A percentile compares a stretch with the other conserved stretches of the same genome.
These are phyloP conservation scores for Parastagonospora nodorum DNA, from an alignment of 2,329 filamentous ascomycete genomes.

Conservation along the genomic window DNA sequence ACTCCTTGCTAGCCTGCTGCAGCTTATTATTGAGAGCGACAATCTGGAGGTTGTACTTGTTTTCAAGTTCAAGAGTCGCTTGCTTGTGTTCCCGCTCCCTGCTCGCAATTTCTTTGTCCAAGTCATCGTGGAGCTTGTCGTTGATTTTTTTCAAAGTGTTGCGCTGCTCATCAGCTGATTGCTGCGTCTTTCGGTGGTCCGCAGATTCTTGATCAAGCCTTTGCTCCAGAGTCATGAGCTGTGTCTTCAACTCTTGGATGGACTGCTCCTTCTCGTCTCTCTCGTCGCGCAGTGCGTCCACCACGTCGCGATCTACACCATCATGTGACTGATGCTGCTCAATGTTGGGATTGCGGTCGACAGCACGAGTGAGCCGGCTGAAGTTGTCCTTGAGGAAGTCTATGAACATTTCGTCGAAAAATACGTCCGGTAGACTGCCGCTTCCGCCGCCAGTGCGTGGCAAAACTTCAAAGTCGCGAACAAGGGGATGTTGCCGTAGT, in stretches of 20 bases:
- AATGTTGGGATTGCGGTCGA: slow-evolving; percentile 87
- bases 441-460: slow-evolving; percentile 63
- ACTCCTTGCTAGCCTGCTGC: slow-evolving; percentile 39
- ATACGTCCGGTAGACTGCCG: slow-evolving; percentile 74
- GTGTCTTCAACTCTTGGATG: slow-evolving; percentile 62
- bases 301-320: slow-evolving; percentile 89
- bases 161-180: slow-evolving; percentile 51
- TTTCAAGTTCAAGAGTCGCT: slow-evolving; percentile 50
- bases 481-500: slow-evolving; percentile 74
- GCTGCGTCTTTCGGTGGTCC: slow-evolving; percentile 69
- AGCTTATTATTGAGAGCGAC: slow-evolving; percentile 43
- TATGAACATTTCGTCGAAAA: slow-evolving; percentile 83
- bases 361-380: slow-evolving; percentile 78
- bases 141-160: slow-evolving; percentile 67
- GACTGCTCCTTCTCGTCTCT: slow-evolving; percentile 72
- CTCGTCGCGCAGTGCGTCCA: slow-evolving; percentile 81
- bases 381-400: slow-evolving; percentile 98
- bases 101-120: slow-evolving; percentile 68
- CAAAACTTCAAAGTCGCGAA: slow-evolving; percentile 89
- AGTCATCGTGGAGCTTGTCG: slow-evolving; percentile 70
- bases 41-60: slow-evolving; percentile 53
- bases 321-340: slow-evolving; percentile 87
- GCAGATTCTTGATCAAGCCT: slow-evolving; percentile 73
- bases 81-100: slow-evolving; percentile 46
- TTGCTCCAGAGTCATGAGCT: slow-evolving; percentile 60